Evolutionary conservation across 495 filamentous ascomycete genomes (phyloP).

Genomic region (Aspergillus olivimuriae): DNA sequence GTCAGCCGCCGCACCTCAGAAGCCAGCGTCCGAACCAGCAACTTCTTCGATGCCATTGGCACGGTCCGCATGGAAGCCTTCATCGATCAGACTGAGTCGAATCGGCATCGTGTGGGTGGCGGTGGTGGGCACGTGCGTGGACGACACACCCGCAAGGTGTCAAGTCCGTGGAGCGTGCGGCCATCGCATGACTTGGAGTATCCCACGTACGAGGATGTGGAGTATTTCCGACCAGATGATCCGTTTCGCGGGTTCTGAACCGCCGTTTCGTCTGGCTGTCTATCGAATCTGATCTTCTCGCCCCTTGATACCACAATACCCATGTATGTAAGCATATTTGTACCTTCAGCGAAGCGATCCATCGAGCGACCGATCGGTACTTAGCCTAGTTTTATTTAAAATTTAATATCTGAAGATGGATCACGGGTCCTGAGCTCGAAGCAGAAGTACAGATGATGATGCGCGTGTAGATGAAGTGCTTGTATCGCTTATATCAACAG

Average conservation of each 20-base stretch:
- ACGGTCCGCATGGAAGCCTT: slow-evolving; percentile 98
- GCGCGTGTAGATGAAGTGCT: no score
- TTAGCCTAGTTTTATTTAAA: no score
- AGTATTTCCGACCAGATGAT: slow-evolving; percentile 31
- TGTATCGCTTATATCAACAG: no score
- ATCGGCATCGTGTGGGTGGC: slow-evolving; percentile 18
- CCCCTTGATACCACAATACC: no score
- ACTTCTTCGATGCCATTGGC: slow-evolving; percentile 64
- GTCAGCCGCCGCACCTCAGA: slow-evolving; percentile 40
- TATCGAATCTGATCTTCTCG: not conserved
- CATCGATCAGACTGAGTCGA: slow-evolving; percentile 35
- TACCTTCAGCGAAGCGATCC: no score
- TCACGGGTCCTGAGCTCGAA: no score
- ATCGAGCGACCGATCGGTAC: no score
- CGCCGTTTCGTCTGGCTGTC: not conserved
- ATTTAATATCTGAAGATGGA: no score
- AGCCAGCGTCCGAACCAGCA: slow-evolving; percentile 33
- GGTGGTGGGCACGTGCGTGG: slow-evolving; percentile 4
- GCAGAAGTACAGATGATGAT: no score
- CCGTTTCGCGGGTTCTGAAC: slow-evolving; percentile 35
- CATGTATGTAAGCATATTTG: no score
- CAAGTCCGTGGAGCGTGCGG: slow-evolving; percentile 31
- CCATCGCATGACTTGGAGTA: slow-evolving; percentile 28
- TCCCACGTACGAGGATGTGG: slow-evolving; percentile 26
- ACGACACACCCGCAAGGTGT: slow-evolving; percentile 29